These are phyloP conservation scores for Tolypocladium nubicola DNA, from an alignment of 2,329 filamentous ascomycete genomes.

Conservation along the genomic window DNA sequence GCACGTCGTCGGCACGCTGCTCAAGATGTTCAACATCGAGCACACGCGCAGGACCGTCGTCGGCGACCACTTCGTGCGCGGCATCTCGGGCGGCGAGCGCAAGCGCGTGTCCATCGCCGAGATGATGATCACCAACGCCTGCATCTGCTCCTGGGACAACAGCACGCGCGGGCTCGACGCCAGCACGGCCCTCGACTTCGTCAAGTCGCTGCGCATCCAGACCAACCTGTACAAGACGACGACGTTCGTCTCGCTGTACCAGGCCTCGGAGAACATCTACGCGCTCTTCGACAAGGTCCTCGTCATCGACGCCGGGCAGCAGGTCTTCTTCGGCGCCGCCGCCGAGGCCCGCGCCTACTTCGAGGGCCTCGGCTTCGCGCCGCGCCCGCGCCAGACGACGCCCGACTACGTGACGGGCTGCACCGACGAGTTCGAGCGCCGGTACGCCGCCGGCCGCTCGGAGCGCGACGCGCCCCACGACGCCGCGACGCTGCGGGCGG, in stretches of 20 bases:
- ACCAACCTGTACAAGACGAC: conserved; percentile 77
- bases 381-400: conserved; percentile 67
- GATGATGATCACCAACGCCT: conserved; percentile 66
- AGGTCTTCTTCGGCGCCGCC: conserved; percentile 66
- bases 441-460: conserved; percentile 59
- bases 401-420: conserved; percentile 75
- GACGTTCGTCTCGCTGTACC: conserved; percentile 79
- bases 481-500: conserved; percentile 54
- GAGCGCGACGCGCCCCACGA: conserved; percentile 57
- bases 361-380: conserved; percentile 63
- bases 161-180: conserved; percentile 59
- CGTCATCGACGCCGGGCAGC: conserved; percentile 64
- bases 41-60: conserved; percentile 80
- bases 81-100: conserved; percentile 68
- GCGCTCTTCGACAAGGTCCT: conserved; percentile 74
- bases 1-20: conserved; percentile 59
- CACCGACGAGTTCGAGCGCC: conserved; percentile 74
- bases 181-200: conserved; percentile 56
- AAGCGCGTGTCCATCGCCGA: conserved; percentile 78
- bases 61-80: conserved; percentile 70
- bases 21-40: conserved; percentile 92
- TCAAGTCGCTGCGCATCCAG: conserved; percentile 63
- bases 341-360: conserved; percentile 63
- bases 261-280: conserved; percentile 76
- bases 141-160: conserved; percentile 68